Percentiles rank a stretch among this genome's conserved stretches.
These are phyloP conservation scores for Coprinellus aureogranulatus DNA, from an alignment of 768 basidiomycete genomes.

Conservation along the genomic window DNA sequence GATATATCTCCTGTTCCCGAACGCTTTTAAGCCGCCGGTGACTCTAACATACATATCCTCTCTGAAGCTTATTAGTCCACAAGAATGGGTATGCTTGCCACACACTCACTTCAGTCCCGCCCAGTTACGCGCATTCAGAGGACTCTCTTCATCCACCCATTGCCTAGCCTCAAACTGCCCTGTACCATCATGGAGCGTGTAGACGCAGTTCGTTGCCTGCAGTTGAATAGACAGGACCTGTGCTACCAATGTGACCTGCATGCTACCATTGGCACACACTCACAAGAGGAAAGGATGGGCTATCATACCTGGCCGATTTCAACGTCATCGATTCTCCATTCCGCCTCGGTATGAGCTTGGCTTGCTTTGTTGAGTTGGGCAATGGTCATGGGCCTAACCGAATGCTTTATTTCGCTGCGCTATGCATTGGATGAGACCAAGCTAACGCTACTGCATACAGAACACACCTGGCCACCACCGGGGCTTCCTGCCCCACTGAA, in stretches of 20 bases:
- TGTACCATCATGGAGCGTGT: constrained; percentile 83
- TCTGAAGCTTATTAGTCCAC: constrained; percentile 34
- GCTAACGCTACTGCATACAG: neutral
- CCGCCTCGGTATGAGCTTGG: constrained; percentile 87
- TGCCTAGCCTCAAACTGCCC: constrained; percentile 74
- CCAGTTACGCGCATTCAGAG: constrained; percentile 52
- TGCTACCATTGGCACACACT: constrained; percentile 1
- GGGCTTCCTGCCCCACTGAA: constrained; percentile 60
- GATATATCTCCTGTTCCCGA: constrained; percentile 78
- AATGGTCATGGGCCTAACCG: constrained; percentile 68
- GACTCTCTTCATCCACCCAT: constrained; percentile 71
- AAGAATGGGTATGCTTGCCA: neutral
- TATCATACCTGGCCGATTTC: constrained; percentile 73
- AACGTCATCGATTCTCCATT: constrained; percentile 78
- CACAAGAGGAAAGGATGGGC: neutral
- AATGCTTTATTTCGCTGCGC: constrained; percentile 12
- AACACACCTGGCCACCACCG: constrained; percentile 46
- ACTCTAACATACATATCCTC: constrained; percentile 79
- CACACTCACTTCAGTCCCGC: constrained; percentile 43
- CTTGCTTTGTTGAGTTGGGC: constrained; percentile 70
- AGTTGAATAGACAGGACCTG: constrained; percentile 65
- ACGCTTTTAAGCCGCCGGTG: constrained; percentile 77
- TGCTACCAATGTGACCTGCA: constrained; percentile 25
- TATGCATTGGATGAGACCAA: neutral
- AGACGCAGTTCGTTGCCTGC: constrained; percentile 79